phyloP scores from a whole-genome alignment of 106 monocot genomes.

The Cymbidium sinense region DNA sequence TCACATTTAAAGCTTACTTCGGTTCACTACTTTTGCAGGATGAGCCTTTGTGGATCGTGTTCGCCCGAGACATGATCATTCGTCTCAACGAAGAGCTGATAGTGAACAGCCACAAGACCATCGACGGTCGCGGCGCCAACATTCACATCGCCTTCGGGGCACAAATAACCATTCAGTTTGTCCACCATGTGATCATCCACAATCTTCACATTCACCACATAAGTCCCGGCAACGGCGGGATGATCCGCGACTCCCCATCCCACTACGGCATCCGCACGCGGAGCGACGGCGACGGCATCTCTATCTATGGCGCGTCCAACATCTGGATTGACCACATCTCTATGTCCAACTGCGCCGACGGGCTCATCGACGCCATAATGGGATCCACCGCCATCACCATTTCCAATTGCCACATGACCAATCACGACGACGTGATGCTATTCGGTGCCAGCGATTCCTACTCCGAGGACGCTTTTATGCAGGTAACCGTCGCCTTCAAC shows the following conservation, averaged over 20 bases:
- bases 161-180: slow-evolving; percentile 55
- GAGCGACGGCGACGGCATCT: slow-evolving; percentile 69
- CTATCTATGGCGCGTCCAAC: slow-evolving; percentile 35
- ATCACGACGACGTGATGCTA: slow-evolving; percentile 59
- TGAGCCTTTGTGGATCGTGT: slow-evolving; percentile 67
- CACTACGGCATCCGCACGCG: slow-evolving; percentile 35
- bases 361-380: slow-evolving; percentile 31
- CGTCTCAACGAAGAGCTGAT: slow-evolving; percentile 48
- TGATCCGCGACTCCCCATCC: slow-evolving; percentile 23
- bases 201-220: slow-evolving; percentile 53
- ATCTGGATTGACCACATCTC: slow-evolving; percentile 65
- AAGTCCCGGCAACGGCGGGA: slow-evolving; percentile 25
- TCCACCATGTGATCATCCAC: slow-evolving; percentile 60
- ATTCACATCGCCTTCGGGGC: slow-evolving; percentile 57
- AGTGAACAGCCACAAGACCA: slow-evolving; percentile 57
- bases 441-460: slow-evolving; percentile 34
- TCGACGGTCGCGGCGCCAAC: slow-evolving; percentile 61
- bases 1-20: too few species aligned
- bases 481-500: slow-evolving; percentile 6
- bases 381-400: slow-evolving; percentile 71
- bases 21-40: neutral
- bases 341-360: slow-evolving; percentile 25
- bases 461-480: slow-evolving; percentile 34
- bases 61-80: slow-evolving; percentile 60
- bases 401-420: slow-evolving; percentile 57